A percentile compares a stretch with the other conserved stretches of the same genome.
Evolutionary conservation across 2,329 filamentous ascomycete species (phyloP).

Genomic region (Plectosphaerella plurivora): DNA sequence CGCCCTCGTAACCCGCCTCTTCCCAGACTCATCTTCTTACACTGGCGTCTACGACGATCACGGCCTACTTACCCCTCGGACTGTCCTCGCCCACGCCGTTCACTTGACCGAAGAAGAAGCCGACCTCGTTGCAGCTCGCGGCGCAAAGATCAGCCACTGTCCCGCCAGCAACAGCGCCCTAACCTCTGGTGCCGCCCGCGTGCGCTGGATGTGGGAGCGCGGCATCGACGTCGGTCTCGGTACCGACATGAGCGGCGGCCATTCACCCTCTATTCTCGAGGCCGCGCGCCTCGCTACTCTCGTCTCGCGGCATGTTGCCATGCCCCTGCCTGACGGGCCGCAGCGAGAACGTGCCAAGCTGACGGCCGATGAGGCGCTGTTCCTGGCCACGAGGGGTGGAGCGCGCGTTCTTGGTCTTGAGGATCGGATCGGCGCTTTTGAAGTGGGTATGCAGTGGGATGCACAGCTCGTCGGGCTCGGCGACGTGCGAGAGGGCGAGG

Average conservation of each 20-base stretch:
- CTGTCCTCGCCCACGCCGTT: slow-evolving; percentile 81
- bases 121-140: slow-evolving; percentile 53
- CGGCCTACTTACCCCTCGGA: slow-evolving; percentile 65
- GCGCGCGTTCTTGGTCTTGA: slow-evolving; percentile 74
- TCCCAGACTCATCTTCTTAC: slow-evolving; percentile 63
- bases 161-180: slow-evolving; percentile 82
- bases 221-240: slow-evolving; percentile 81
- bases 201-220: slow-evolving; percentile 68
- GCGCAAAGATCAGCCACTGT: slow-evolving; percentile 75
- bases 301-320: slow-evolving; percentile 68
- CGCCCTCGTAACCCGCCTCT: slow-evolving; percentile 63
- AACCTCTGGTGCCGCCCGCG: slow-evolving; percentile 71
- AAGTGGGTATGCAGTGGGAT: slow-evolving; percentile 85
- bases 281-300: slow-evolving; percentile 78
- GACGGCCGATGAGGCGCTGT: slow-evolving; percentile 80
- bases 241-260: slow-evolving; percentile 88
- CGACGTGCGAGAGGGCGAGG: slow-evolving; percentile 29
- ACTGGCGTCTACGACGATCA: slow-evolving; percentile 72
- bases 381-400: slow-evolving; percentile 83
- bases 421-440: slow-evolving; percentile 72
- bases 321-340: slow-evolving; percentile 33
- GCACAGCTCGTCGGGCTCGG: slow-evolving; percentile 74
- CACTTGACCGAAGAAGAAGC: slow-evolving; percentile 69
- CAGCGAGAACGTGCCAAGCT: slow-evolving; percentile 56
- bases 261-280: slow-evolving; percentile 75